phyloP scores from a whole-genome alignment of 805 yeast species.

The Candida hungchunana region DNA sequence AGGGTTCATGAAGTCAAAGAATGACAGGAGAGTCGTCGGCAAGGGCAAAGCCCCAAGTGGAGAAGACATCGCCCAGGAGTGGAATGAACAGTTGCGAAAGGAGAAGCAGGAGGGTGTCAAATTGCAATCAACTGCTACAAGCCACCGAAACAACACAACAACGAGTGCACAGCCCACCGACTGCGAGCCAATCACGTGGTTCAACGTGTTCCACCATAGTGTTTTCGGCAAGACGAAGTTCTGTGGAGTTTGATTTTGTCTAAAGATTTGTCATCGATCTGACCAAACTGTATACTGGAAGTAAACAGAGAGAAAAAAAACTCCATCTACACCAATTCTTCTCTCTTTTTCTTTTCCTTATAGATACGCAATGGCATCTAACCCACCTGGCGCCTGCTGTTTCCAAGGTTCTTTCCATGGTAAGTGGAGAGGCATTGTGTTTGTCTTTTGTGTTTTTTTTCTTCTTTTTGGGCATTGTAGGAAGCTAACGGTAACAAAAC shows the following conservation, averaged over 20 bases:
- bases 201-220: conserved; percentile 44
- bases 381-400: conserved; percentile 36
- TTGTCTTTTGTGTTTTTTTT: conserved; percentile 27
- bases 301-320: too few relatives aligned
- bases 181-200: conserved; percentile 51
- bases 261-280: too few relatives aligned
- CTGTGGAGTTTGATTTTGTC: conserved; percentile 20
- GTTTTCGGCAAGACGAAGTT: conserved; percentile 42
- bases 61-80: conserved; percentile 3
- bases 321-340: too few relatives aligned
- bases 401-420: conserved; percentile 17
- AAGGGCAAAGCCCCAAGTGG: not conserved
- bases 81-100: conserved; percentile 5
- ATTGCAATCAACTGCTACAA: conserved; percentile 5
- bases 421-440: too few relatives aligned
- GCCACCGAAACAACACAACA: conserved; percentile 2
- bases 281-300: too few relatives aligned
- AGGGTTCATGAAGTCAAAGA: not conserved
- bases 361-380: conserved; percentile 44
- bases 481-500: conserved; percentile 15
- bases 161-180: conserved; percentile 10
- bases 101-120: conserved; percentile 3
- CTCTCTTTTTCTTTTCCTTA: not conserved
- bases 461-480: not conserved
- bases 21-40: not conserved